Conservation (phyloP, 768 basidiomycete species). For the Lactifluus subvellereus region DNA sequence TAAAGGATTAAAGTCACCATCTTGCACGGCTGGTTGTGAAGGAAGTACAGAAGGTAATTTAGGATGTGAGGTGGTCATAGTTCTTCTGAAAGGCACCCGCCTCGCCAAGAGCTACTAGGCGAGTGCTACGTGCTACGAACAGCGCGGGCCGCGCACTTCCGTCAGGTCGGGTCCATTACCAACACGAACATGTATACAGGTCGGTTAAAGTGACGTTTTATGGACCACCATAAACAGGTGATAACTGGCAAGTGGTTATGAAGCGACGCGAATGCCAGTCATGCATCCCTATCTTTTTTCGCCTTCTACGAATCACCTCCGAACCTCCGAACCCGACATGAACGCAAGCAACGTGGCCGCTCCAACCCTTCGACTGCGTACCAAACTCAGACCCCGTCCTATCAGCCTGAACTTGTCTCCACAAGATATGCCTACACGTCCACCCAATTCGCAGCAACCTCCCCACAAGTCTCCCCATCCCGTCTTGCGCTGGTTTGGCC, state of each 20-base stretch:
- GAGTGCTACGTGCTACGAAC: background rate
- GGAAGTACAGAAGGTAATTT: constrained; percentile 26
- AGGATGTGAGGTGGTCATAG: constrained; percentile 11
- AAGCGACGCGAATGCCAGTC: background rate
- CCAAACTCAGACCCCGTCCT: constrained; percentile 3
- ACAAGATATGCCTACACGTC: constrained; percentile 15
- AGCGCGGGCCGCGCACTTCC: background rate
- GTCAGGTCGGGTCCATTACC: background rate
- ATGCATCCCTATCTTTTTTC: background rate
- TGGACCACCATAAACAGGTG: no score
- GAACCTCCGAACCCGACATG: constrained; percentile 6
- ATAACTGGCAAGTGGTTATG: background rate
- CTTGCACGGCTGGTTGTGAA: constrained; percentile 23
- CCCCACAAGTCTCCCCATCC: constrained; percentile 25
- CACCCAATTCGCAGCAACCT: constrained; percentile 10
- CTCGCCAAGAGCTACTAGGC: background rate
- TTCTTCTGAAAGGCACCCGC: background rate
- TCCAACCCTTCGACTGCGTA: background rate
- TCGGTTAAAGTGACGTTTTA: no score
- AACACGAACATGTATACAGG: background rate
- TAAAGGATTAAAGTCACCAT: constrained; percentile 7
- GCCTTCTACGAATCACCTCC: background rate
- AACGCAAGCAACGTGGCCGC: constrained; percentile 6
- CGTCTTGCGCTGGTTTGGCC: constrained; percentile 44
- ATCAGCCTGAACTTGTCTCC: background rate